Evolutionary conservation across 768 basidiomycete genomes (phyloP).

Genomic region (Boletellus ananiceps): DNA sequence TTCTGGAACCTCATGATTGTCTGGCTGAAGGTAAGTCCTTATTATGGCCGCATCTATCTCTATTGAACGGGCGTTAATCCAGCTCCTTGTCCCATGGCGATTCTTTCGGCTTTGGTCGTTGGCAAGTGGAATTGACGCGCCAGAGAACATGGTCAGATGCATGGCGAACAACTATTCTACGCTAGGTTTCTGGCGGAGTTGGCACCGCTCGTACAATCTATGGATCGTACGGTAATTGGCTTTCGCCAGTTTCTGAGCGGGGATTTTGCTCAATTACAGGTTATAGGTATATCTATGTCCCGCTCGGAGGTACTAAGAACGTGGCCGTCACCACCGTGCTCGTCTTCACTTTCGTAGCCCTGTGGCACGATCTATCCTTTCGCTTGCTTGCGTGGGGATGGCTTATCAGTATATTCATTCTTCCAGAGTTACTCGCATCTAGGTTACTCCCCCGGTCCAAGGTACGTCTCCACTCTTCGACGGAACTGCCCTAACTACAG

Average conservation of each 20-base stretch:
- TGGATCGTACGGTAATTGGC: conserved; percentile 78
- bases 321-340: conserved; percentile 61
- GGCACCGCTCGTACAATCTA: conserved; percentile 95
- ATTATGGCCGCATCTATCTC: background rate
- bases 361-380: conserved; percentile 96
- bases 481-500: background rate
- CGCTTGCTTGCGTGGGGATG: conserved; percentile 92
- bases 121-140: conserved; percentile 82
- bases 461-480: conserved; percentile 36
- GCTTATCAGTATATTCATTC: conserved; percentile 86
- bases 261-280: background rate
- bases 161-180: conserved; percentile 96
- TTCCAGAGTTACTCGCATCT: conserved; percentile 73
- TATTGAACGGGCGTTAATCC: conserved; percentile 1
- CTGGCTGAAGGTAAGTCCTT: conserved; percentile 80
- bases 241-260: background rate
- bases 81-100: conserved; percentile 94
- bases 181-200: conserved; percentile 90
- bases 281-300: conserved; percentile 87
- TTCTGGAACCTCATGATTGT: conserved; percentile 97
- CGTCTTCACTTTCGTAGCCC: conserved; percentile 92
- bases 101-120: conserved; percentile 96
- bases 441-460: conserved; percentile 57
- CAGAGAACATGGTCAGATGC: conserved; percentile 99
- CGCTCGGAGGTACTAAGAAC: conserved; percentile 70